Evolutionary conservation across 257 asterid genomes (phyloP), one percentile per base, ranked within the genome.

Genomic region (Penstemon barbatus): DNA sequence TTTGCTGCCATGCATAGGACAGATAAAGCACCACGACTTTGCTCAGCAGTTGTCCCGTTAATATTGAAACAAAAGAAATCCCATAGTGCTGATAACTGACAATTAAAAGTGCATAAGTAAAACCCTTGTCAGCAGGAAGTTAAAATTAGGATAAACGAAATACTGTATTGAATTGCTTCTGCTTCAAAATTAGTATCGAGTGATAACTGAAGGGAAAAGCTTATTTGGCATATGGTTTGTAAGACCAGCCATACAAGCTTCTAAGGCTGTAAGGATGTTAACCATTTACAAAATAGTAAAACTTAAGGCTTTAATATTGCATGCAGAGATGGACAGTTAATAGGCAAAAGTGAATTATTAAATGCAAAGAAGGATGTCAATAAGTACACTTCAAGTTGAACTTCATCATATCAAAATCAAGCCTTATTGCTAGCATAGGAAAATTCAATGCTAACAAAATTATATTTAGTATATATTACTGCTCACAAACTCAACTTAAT

Each of bases 1-100:
- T 91, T 90, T 70, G 99, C 96, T 51, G 97, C 96, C 97, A 93
- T 93, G 76, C 95, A 93, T 72, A 93, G 75, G 72, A 90, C 85
- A 70, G 96, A 87, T 73, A 93, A 86, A 74, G 99, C 99, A 54
- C 96, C 97, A 59, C 99, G 95, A 70, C 96, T 89, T 83, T 90
- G 97, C 77, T 80, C 90, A 57, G 97, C 97, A 57, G 90, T 91
- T 67, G 96, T 91, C 75, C 97, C 97, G 18, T 78, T 80, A 58
- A 90, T 78, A 79, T 93, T 93, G 87, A 93, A 93, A 81, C 99
- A 88, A 66, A 93, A 93, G 86, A 85, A 84, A 84, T 93, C 97
- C 99, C 99, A 93, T 42, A 93, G 78, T 42, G 97, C 95, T 77
- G 96, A 81, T 83, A 90, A 77, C 99, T 93, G 97, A 71, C 63